Conservation (phyloP, 2,329 filamentous ascomycete genomes). For the Exserohilum turcica region DNA sequence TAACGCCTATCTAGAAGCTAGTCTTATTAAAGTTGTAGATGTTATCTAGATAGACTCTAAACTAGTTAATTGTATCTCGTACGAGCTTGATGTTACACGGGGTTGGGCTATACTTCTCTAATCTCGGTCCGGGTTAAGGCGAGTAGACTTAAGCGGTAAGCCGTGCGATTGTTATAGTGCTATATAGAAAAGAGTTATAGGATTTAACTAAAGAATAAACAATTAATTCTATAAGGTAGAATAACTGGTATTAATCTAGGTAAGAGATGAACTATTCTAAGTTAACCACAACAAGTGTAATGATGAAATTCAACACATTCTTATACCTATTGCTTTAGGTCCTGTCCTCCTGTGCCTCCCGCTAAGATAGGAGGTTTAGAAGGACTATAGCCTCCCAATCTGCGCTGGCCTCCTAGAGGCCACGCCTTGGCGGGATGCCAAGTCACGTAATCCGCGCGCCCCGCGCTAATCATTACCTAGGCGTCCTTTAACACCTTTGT, state of each 20-base stretch:
- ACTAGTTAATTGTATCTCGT: no score
- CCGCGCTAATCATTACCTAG: no score
- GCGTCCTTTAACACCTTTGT: neutral
- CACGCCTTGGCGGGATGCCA: neutral
- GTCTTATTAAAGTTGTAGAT: no score
- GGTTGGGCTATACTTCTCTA: neutral
- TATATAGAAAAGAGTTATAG: neutral
- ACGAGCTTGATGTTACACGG: neutral
- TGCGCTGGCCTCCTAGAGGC: neutral
- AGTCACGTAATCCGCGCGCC: neutral
- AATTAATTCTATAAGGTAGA: neutral
- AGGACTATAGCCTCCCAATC: no score
- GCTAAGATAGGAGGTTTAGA: no score
- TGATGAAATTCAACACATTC: no score
- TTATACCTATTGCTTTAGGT: no score
- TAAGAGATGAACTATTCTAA: no score
- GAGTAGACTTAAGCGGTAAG: neutral
- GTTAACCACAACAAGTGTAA: no score
- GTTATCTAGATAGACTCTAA: no score
- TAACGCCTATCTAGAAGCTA: no score
- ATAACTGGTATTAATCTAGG: neutral
- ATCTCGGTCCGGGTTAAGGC: neutral
- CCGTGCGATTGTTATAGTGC: neutral
- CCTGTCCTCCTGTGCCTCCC: no score
- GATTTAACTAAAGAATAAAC: neutral